Base-by-base conservation (phyloP, 129 eudicot genomes). In the Tagetes patula region DNA sequence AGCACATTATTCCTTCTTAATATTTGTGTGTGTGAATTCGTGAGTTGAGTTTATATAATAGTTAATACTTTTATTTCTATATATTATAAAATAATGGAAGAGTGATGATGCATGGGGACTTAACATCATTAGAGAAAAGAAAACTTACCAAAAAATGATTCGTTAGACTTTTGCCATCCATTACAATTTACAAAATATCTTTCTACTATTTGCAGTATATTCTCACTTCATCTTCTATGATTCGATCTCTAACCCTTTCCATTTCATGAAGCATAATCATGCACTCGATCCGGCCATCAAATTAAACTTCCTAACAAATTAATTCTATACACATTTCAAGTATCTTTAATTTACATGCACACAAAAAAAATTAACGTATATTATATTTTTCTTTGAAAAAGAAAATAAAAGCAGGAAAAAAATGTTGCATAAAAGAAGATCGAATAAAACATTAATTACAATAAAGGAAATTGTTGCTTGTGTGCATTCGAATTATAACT, bases 61-160 rank as follows among this genome's bases (percentile, higher is more conserved):
- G 48, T 43, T 43, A 10, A 6, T 7, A 43, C 48, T 6, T 2
- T 2, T 43, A 43, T 43, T 43, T 43, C 8, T 43, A 6, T 43
- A 8, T 43, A 43, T 43, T 10, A 6, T 6, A 0, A 0, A 13
- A 63, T 63, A 64, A 64, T 64, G 11, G 69, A 40, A 3, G 69
- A 40, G 67, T 61, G 67, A 61, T 61, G 41, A 61, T 61, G 67
- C 45, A 76, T 69, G 63, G 81, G 70, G 81, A 67, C 68, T 27
- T 13, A 7, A 68, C 58, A 77, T 77, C 70, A 77, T 77, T 77
- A 47, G 53, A 60, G 62, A 77, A 77, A 77, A 82, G 82, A 75
- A 81, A 78, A 84, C 87, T 75, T 78, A 71, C 62, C 62, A 62
- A 42, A 68, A 79, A 67, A 60, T 84, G 74, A 81, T 86, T 79